phyloP scores from a whole-genome alignment of 257 asterid species.

The Echites panduratus region DNA sequence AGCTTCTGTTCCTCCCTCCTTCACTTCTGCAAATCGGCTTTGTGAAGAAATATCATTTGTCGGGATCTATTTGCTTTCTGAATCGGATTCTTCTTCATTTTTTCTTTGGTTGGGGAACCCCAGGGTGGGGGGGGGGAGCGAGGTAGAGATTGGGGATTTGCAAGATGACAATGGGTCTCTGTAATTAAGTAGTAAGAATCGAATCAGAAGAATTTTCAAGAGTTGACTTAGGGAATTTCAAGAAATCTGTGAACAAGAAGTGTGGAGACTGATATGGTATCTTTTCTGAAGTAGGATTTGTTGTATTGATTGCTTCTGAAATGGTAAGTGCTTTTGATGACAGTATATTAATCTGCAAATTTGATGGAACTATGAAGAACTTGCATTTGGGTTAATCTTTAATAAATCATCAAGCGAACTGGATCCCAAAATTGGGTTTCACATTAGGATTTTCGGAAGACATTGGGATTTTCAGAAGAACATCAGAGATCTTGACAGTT shows the following conservation, averaged over 20 bases:
- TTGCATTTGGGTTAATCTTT: background rate
- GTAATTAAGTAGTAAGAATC: background rate
- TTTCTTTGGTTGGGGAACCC: background rate
- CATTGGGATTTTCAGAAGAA: background rate
- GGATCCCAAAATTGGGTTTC: background rate
- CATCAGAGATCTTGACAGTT: slow-evolving; percentile 1
- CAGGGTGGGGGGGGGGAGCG: background rate
- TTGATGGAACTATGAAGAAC: background rate
- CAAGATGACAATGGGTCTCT: background rate
- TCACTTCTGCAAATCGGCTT: background rate
- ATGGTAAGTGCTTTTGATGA: background rate
- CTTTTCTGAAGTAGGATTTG: background rate
- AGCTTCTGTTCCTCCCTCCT: background rate
- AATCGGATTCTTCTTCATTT: background rate
- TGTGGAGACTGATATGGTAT: background rate
- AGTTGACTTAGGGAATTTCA: background rate
- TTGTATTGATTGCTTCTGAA: background rate
- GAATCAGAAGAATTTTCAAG: background rate
- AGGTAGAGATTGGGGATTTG: background rate
- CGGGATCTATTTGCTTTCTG: background rate
- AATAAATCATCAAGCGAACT: background rate
- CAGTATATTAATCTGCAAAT: background rate
- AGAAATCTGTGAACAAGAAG: background rate
- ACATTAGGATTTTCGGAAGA: background rate
- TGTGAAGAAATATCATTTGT: background rate